Evolutionary conservation across 345 rosid genomes (phyloP).

Genomic region (Eutrema heterophyllum): DNA sequence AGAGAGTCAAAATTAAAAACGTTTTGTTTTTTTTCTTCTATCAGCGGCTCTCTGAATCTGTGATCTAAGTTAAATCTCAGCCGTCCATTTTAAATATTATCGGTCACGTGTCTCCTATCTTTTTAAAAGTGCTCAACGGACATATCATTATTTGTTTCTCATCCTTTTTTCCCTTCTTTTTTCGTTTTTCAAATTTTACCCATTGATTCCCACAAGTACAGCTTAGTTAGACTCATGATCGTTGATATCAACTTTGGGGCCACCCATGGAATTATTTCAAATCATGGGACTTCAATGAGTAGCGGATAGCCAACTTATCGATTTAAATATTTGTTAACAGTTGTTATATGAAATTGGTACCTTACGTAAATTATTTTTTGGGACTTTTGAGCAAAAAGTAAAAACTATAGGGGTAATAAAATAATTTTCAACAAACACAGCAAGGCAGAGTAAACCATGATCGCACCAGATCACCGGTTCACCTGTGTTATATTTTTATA

Average conservation of each 20-base stretch:
- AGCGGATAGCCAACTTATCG: neutral
- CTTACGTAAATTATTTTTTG: neutral
- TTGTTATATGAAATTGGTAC: too few relatives aligned
- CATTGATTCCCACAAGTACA: neutral
- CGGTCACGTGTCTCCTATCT: slow-evolving; percentile 1
- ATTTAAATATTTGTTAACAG: too few relatives aligned
- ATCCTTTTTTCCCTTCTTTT: neutral
- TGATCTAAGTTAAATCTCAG: slow-evolving; percentile 6
- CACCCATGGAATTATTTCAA: neutral
- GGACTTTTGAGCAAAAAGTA: neutral
- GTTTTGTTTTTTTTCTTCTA: neutral
- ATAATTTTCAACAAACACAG: neutral
- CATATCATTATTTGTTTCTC: slow-evolving; percentile 19
- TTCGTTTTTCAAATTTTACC: neutral
- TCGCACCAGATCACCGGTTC: neutral
- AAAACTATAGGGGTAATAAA: neutral
- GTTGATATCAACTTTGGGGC: neutral
- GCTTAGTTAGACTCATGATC: neutral
- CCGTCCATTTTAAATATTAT: slow-evolving; percentile 35
- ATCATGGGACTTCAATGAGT: neutral
- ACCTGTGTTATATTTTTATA: neutral
- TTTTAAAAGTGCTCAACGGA: slow-evolving; percentile 43
- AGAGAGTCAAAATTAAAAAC: slow-evolving; percentile 5
- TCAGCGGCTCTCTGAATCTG: slow-evolving; percentile 30
- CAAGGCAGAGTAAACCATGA: slow-evolving; percentile 1